Conservation (phyloP, 2,329 filamentous ascomycete species). For the Arthrobotrys conoides region DNA sequence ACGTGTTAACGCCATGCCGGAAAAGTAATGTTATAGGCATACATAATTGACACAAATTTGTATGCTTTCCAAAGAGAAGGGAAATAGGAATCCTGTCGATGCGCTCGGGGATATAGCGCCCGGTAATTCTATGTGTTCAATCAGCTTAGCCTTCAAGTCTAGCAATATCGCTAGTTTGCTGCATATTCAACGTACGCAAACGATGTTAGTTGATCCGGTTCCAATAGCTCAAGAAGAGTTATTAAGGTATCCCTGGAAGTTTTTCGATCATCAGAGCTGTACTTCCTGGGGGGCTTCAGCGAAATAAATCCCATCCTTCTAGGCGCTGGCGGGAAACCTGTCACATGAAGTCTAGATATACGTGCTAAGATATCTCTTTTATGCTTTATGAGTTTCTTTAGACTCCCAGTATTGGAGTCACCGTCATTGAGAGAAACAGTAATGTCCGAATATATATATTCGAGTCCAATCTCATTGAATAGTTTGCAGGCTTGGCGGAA, state of each 20-base stretch:
- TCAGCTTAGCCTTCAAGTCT: neutral
- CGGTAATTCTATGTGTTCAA: slow-evolving; percentile 2
- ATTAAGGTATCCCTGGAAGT: neutral
- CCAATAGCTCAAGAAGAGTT: slow-evolving; percentile 9
- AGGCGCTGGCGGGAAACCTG: slow-evolving; percentile 4
- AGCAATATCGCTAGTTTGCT: too few relatives aligned
- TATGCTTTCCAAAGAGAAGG: slow-evolving; percentile 27
- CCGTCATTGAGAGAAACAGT: slow-evolving; percentile 30
- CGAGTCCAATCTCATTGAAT: slow-evolving; percentile 35
- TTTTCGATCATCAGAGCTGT: slow-evolving; percentile 2
- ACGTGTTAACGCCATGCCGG: slow-evolving; percentile 18
- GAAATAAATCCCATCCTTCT: neutral
- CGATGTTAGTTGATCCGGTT: slow-evolving; percentile 21
- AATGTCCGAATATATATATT: slow-evolving; percentile 20
- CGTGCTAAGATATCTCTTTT: neutral
- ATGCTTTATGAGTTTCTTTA: slow-evolving; percentile 3
- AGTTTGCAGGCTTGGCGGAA: slow-evolving; percentile 37
- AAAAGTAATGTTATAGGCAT: slow-evolving; percentile 36
- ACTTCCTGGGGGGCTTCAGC: neutral
- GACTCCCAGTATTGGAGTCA: neutral
- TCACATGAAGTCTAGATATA: slow-evolving; percentile 17
- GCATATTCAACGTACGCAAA: slow-evolving; percentile 28
- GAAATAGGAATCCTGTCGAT: slow-evolving; percentile 8
- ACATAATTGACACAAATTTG: slow-evolving; percentile 28
- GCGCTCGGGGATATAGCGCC: slow-evolving; percentile 24